phyloP scores from a whole-genome alignment of 1,139 yeast genomes.

The Blastobotrys persicus region DNA sequence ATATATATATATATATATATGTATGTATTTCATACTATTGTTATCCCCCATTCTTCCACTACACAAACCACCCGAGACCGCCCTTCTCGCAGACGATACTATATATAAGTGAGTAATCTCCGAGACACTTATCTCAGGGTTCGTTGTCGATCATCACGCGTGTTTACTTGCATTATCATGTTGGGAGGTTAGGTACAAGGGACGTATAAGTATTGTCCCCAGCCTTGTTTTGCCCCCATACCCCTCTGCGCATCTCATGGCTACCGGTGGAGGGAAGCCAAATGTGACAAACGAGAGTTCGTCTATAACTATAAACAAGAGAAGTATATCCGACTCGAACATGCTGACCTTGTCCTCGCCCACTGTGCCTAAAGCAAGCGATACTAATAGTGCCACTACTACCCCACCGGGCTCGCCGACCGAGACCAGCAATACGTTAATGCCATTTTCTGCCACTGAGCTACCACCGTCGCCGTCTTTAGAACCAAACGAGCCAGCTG shows the following conservation, averaged over 20 bases:
- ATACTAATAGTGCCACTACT: constrained; percentile 2
- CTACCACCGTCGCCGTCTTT: constrained; percentile 10
- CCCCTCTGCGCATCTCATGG: neutral
- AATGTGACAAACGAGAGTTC: neutral
- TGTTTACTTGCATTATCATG: neutral
- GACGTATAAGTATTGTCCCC: neutral
- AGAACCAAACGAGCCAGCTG: neutral
- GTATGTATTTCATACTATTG: too few relatives aligned
- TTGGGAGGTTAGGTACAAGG: neutral
- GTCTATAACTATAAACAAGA: constrained; percentile 1
- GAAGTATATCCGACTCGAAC: neutral
- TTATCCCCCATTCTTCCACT: too few relatives aligned
- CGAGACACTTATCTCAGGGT: neutral
- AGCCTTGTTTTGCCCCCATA: neutral
- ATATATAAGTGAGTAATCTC: too few relatives aligned
- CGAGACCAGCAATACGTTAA: neutral
- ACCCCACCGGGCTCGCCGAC: constrained; percentile 7
- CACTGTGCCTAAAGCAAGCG: neutral
- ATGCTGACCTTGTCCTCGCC: constrained; percentile 6
- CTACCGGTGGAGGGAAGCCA: neutral
- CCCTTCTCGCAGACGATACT: too few relatives aligned
- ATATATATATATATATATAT: too few relatives aligned
- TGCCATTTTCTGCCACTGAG: neutral
- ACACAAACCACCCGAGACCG: too few relatives aligned
- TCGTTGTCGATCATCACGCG: neutral